These are phyloP conservation scores for Termitomyces sp. DNA, from an alignment of 768 basidiomycete species.

Conservation along the genomic window DNA sequence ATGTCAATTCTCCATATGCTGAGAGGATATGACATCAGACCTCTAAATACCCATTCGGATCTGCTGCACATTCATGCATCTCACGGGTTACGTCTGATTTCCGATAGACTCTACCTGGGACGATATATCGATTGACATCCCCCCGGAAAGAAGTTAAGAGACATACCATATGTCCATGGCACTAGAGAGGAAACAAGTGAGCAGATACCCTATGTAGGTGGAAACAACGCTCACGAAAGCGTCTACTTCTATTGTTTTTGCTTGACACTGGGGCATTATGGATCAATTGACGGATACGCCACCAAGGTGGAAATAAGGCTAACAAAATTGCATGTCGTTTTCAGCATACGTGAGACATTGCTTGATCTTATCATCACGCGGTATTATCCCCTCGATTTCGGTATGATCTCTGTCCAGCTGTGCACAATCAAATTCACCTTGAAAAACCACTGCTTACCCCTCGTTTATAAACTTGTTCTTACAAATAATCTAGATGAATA, in stretches of 20 bases:
- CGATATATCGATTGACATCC: background rate
- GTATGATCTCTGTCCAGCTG: background rate
- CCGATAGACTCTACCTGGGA: background rate
- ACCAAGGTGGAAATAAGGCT: background rate
- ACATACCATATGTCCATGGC: background rate
- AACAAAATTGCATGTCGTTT: background rate
- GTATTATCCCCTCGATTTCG: background rate
- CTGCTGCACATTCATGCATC: background rate
- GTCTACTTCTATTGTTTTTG: too few relatives aligned
- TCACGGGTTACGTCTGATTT: constrained; percentile 5
- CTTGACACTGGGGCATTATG: background rate
- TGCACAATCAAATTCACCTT: background rate
- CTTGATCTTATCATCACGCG: background rate
- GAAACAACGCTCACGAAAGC: background rate
- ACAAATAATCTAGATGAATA: constrained; percentile 3
- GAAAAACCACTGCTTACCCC: constrained; percentile 4
- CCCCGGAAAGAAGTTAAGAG: background rate
- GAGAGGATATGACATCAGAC: background rate
- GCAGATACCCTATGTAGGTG: background rate
- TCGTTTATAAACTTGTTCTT: background rate
- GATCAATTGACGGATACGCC: background rate
- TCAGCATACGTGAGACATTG: background rate
- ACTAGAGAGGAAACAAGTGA: background rate
- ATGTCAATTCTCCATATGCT: background rate
- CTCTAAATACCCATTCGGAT: constrained; percentile 1